Base-by-base conservation (phyloP, 1,284 basidiomycete species). In the Melampsora americana region DNA sequence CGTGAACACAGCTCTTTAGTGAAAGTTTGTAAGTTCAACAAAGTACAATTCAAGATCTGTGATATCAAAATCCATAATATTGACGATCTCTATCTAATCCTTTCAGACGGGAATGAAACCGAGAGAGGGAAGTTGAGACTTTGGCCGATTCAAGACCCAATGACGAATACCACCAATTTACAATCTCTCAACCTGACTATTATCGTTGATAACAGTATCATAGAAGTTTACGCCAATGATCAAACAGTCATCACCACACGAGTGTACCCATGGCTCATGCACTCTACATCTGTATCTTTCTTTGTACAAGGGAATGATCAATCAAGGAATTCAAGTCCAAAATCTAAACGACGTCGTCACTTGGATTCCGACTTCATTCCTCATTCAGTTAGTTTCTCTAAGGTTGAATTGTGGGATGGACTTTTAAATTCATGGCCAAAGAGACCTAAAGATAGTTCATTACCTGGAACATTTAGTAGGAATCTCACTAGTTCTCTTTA, bases 161-260 rank as follows among this genome's bases (percentile, higher is more conserved):
- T 23, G 20, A 65, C 65, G 42, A 68, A 69, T 5, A 59, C 46
- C 23, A 66, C 26, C 5, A 42, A 42, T 7, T 44, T 35, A 20
- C 39, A 79, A 68, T 71, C 70, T 3, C 79, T 82, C 46, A 77
- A 79, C 35, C 67, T 82, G 32, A 78, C 78, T 0, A 78, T 83
- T 14, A 73, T 81, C n/a, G 71, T 82, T 44, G 82, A 83, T 71
- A 79, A 79, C 67, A 80, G 80, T 50, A 73, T 82, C 16, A 46
- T 83, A n/a, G 82, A 83, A 61, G 79, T 83, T 32, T 80, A 80
- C 42, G 80, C 81, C 16, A 83, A 83, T 70, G 80, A 82, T 65
- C 79, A 80, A 62, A 76, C 79, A 18, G 77, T 80, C 7, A 77
- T 83, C 20, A 78, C 82, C 7, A 82, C 81, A 20, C 78, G 81